Evolutionary conservation across 2,329 filamentous ascomycete genomes (phyloP).

Genomic region (Stachybotrys chartarum): DNA sequence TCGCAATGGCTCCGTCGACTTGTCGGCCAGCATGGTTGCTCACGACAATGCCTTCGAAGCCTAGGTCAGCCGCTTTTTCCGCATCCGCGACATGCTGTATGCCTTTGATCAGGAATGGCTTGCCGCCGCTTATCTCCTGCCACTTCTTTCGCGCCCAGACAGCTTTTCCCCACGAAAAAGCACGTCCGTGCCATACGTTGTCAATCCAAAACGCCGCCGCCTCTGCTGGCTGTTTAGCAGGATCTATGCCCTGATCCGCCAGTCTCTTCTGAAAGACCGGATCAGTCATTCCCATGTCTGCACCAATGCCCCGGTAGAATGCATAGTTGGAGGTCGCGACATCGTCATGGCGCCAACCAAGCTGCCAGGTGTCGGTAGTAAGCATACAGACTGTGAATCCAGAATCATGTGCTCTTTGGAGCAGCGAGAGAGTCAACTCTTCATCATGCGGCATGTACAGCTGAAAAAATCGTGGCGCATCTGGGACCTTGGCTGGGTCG

Average conservation of each 20-base stretch:
- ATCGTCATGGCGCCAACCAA: constrained; percentile 55
- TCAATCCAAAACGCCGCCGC: constrained; percentile 58
- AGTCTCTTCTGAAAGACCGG: constrained; percentile 51
- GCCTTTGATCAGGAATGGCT: constrained; percentile 54
- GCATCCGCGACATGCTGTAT: constrained; percentile 56
- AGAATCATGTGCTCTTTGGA: constrained; percentile 44
- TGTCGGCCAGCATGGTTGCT: constrained; percentile 53
- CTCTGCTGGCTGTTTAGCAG: constrained; percentile 29
- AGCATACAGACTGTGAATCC: constrained; percentile 53
- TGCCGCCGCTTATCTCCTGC: constrained; percentile 49
- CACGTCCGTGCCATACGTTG: constrained; percentile 53
- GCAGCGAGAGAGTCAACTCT: constrained; percentile 46
- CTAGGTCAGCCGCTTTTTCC: constrained; percentile 41
- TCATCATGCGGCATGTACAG: constrained; percentile 59
- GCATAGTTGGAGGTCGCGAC: constrained; percentile 50
- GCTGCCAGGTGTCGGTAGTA: constrained; percentile 57
- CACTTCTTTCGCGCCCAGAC: constrained; percentile 54
- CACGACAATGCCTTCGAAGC: constrained; percentile 44
- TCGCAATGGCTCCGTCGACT: constrained; percentile 37
- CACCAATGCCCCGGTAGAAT: constrained; percentile 54
- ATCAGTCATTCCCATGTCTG: constrained; percentile 50
- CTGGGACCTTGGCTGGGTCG: not conserved
- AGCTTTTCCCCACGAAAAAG: constrained; percentile 57
- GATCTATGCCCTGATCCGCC: constrained; percentile 44
- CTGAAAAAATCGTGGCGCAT: constrained; percentile 48